Evolutionary conservation across 768 basidiomycete genomes (phyloP).

Genomic region (Ramaria rubella): DNA sequence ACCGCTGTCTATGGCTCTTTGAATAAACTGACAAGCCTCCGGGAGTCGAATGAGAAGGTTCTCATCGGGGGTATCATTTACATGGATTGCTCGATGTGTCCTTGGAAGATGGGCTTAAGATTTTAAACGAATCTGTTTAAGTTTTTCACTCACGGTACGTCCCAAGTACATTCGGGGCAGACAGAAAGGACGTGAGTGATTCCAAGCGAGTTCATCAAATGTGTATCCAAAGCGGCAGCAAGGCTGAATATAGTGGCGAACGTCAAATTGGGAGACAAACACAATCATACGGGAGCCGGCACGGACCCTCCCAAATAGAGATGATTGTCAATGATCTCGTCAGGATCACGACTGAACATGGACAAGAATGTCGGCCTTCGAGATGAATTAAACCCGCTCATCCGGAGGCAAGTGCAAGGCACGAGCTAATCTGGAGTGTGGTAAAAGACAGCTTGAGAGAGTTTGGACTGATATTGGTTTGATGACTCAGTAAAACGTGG

Average conservation of each 20-base stretch:
- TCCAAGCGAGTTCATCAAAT: slow-evolving; percentile 63
- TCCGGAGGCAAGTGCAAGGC: background rate
- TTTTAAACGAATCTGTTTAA: slow-evolving; percentile 25
- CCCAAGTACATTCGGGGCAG: slow-evolving; percentile 47
- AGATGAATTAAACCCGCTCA: background rate
- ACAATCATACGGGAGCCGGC: slow-evolving; percentile 17
- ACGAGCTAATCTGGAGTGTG: background rate
- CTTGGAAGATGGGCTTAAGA: slow-evolving; percentile 65
- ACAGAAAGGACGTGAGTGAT: slow-evolving; percentile 79
- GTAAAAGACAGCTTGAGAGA: background rate
- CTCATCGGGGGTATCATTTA: slow-evolving; percentile 64
- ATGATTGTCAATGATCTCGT: slow-evolving; percentile 55
- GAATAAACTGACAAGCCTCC: slow-evolving; percentile 59
- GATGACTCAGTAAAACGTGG: background rate
- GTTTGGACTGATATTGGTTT: background rate
- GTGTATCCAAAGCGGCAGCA: slow-evolving; percentile 61
- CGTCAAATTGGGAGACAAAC: slow-evolving; percentile 9
- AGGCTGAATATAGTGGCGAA: slow-evolving; percentile 36
- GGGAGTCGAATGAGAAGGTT: slow-evolving; percentile 64
- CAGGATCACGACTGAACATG: slow-evolving; percentile 14
- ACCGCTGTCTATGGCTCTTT: slow-evolving; percentile 49
- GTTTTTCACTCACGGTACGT: background rate
- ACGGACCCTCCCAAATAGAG: slow-evolving; percentile 74
- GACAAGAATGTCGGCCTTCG: background rate
- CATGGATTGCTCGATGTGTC: slow-evolving; percentile 60